phyloP scores from a whole-genome alignment of 179 eudicot species.

The Patellifolia procumbens region DNA sequence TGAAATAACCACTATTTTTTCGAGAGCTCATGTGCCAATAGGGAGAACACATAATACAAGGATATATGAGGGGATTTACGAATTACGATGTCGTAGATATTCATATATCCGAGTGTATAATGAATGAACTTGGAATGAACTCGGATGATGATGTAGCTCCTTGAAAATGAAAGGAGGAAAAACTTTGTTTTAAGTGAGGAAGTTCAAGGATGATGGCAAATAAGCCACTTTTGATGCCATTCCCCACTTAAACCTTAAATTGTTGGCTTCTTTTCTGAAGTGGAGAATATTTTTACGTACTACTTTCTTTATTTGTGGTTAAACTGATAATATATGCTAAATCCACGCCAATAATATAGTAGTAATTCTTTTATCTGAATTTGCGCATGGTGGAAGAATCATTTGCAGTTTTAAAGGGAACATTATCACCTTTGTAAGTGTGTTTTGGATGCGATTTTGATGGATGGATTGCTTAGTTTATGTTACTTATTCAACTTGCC shows the following conservation, averaged over 20 bases:
- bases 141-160: background rate
- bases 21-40: too few species aligned
- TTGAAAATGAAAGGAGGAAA: conserved; percentile 9
- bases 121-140: too few species aligned
- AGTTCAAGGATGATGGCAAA: conserved; percentile 14
- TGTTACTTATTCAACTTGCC: conserved; percentile 10
- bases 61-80: too few species aligned
- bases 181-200: conserved; percentile 17
- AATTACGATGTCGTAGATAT: too few species aligned
- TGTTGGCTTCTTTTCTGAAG: conserved; percentile 33
- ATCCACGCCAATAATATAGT: conserved; percentile 3
- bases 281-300: conserved; percentile 19
- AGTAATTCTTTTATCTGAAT: background rate
- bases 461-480: conserved; percentile 21
- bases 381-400: conserved; percentile 21
- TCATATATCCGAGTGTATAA: background rate
- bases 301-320: background rate
- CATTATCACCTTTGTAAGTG: conserved; percentile 19
- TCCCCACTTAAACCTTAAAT: conserved; percentile 32
- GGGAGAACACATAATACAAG: too few species aligned
- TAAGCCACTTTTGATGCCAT: conserved; percentile 30
- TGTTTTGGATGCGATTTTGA: conserved; percentile 24
- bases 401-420: conserved; percentile 20
- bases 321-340: conserved; percentile 6
- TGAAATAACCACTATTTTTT: too few species aligned